These are phyloP conservation scores for Veloboletus limbatus DNA, from an alignment of 1,284 basidiomycete genomes.

Conservation along the genomic window DNA sequence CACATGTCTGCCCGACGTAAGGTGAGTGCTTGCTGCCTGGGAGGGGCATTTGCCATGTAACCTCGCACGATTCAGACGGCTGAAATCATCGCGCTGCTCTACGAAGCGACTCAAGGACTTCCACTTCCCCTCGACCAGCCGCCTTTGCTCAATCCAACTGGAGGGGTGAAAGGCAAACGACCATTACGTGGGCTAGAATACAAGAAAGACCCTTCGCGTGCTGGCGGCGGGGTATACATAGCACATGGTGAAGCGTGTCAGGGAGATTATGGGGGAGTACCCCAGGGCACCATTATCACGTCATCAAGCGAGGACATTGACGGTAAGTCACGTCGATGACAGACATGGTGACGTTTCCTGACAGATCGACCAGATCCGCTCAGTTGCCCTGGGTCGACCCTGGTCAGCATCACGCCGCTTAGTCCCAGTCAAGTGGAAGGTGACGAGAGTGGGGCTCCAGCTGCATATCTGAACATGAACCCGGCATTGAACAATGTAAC, in stretches of 20 bases:
- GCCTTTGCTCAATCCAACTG: constrained; percentile 69
- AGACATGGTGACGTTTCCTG: constrained; percentile 24
- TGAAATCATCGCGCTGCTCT: constrained; percentile 88
- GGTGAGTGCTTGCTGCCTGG: constrained; percentile 43
- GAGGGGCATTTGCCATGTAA: constrained; percentile 18
- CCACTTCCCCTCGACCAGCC: constrained; percentile 51
- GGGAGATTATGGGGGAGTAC: constrained; percentile 55
- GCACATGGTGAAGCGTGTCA: constrained; percentile 51
- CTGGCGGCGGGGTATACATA: constrained; percentile 83
- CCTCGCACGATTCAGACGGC: constrained; percentile 61
- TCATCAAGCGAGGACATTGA: constrained; percentile 46
- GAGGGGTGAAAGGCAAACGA: constrained; percentile 61
- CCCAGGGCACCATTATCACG: constrained; percentile 61
- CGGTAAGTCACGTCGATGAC: constrained; percentile 43
- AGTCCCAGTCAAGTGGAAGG: constrained; percentile 25
- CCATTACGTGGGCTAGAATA: constrained; percentile 61
- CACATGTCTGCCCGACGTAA: constrained; percentile 91
- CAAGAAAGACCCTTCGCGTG: constrained; percentile 69
- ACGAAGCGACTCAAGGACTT: constrained; percentile 84
- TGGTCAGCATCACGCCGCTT: constrained; percentile 59
- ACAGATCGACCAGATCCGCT: constrained; percentile 23
- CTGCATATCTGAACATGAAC: constrained; percentile 54
- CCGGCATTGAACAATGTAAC: constrained; percentile 53
- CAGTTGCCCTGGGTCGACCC: constrained; percentile 28
- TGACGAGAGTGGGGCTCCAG: constrained; percentile 11